Base-by-base conservation (phyloP, 192 early-diverging fungal genomes). In the Coemansia sp. region DNA sequence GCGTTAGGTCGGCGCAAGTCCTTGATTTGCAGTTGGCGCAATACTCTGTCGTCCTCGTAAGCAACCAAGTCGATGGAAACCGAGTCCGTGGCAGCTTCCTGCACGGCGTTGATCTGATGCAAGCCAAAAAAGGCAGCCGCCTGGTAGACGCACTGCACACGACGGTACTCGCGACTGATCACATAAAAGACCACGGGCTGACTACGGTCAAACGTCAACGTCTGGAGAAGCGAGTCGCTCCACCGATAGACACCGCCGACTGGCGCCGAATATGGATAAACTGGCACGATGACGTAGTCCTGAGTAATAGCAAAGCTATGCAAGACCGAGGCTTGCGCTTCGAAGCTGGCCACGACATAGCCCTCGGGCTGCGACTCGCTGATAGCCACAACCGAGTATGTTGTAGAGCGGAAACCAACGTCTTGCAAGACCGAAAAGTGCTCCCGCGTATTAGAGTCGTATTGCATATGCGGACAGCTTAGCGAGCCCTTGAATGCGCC, bases 291-390 rank as follows among this genome's bases (percentile, higher is more conserved):
- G 8, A 95, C 84, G 67, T 92, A 93, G 36, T 87, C 81, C 8
- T 80, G 86, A 0, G 94, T 95, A 25, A 91, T 74, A 0, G 89
- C 84, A 79, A 95, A 94, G 39, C 89, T 90, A 72, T 93, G 91
- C 34, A 93, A 83, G 65, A 91, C 86, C 5, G 88, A 89, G 15
- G 90, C 83, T 53, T 87, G 88, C 25, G 90, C 88, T 7, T 69
- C 71, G 8, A 94, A 86, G 17, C 76, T 82, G 8, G 87, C 88
- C 55, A 93, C 85, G 12, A 89, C 62, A 21, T 82, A 76, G 9
- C 92, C 92, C 23, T 86, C 82, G 11, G 92, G 88, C 32, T 89
- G 77, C 17, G 82, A 76, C 48, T 86, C 84, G 39, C 86, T 85
- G 23, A 89, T 75, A 1, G 89, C 84, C 39, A 91, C 88, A 60